phyloP scores from a whole-genome alignment of 257 asterid species.

The Solanum etuberosum region DNA sequence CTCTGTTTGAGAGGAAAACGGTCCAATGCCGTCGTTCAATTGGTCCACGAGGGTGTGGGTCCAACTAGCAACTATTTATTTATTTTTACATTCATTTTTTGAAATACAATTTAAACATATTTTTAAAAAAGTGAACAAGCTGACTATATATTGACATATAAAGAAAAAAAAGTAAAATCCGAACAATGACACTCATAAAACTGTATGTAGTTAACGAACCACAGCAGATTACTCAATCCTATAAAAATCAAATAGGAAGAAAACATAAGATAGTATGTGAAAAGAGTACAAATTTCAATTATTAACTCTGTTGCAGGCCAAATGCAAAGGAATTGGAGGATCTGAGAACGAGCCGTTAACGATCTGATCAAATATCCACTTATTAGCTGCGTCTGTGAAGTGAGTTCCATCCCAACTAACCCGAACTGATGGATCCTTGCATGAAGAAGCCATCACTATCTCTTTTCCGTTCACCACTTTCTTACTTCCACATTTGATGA shows the following conservation, averaged over 20 bases:
- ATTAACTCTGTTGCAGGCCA: constrained; percentile 34
- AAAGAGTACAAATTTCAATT: neutral
- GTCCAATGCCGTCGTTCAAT: neutral
- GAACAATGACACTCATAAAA: neutral
- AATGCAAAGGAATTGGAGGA: constrained; percentile 38
- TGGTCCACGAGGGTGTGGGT: neutral
- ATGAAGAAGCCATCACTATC: constrained; percentile 37
- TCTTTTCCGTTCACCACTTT: constrained; percentile 44
- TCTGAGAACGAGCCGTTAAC: constrained; percentile 59
- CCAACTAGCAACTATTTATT: neutral
- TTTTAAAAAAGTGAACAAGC: too few species aligned
- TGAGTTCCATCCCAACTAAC: constrained; percentile 75
- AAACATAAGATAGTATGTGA: neutral
- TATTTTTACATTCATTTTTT: neutral
- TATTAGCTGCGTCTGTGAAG: constrained; percentile 73
- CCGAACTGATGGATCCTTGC: constrained; percentile 39
- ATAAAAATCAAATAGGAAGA: neutral
- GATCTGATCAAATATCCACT: constrained; percentile 53
- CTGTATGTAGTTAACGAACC: neutral
- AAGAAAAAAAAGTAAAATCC: too few species aligned
- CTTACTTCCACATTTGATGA: constrained; percentile 45
- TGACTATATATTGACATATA: too few species aligned
- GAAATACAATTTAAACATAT: too few species aligned
- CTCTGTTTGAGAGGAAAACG: neutral
- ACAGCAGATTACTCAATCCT: neutral